phyloP scores from a whole-genome alignment of 2,329 filamentous ascomycete species.

The Gnomoniopsis sp. region DNA sequence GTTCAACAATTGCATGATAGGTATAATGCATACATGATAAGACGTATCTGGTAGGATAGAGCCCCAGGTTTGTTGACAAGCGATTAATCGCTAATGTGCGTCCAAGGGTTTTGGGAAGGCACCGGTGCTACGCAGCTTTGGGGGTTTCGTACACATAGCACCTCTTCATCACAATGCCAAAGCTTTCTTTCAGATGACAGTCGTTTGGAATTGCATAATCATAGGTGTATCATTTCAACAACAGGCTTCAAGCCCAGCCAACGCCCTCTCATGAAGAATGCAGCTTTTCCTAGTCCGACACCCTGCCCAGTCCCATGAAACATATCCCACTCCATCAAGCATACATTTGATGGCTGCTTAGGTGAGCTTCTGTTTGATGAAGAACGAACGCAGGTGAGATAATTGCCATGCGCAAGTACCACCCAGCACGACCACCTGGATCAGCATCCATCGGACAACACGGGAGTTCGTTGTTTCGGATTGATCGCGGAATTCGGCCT shows the following conservation, averaged over 20 bases:
- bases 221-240: conserved; percentile 10
- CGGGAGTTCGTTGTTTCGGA: conserved; percentile 89
- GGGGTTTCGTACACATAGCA: not conserved
- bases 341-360: conserved; percentile 33
- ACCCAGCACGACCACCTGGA: conserved; percentile 81
- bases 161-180: not conserved
- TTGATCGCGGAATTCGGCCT: conserved; percentile 97
- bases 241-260: not conserved
- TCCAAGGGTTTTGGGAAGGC: too few relatives aligned
- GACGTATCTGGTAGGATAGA: too few relatives aligned
- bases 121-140: too few relatives aligned
- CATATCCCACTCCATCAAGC: conserved; percentile 10
- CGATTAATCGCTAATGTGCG: too few relatives aligned
- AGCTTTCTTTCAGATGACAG: not conserved
- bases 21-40: too few relatives aligned
- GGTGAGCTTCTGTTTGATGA: conserved; percentile 99
- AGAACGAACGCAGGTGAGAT: conserved; percentile 92
- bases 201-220: not conserved
- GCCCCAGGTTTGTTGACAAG: too few relatives aligned
- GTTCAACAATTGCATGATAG: too few relatives aligned
- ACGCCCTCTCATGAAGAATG: conserved; percentile 12
- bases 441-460: conserved; percentile 89
- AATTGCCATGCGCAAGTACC: conserved; percentile 95
- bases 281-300: conserved; percentile 3
- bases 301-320: conserved; percentile 3